Conservation (phyloP, 2,329 filamentous ascomycete species). For the Botrytis deweyae region DNA sequence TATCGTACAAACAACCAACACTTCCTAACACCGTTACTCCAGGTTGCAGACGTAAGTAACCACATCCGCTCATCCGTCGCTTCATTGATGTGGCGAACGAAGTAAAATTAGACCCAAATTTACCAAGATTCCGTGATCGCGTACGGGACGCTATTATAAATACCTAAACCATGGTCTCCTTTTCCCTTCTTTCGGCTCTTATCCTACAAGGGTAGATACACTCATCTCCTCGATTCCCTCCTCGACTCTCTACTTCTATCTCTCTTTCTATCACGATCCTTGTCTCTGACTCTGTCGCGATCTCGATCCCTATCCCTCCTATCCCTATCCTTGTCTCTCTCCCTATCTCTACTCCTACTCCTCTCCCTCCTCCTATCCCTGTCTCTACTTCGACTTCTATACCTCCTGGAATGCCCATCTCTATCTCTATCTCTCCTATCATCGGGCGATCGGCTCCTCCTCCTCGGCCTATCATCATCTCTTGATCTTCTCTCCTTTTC, state of each 20-base stretch:
- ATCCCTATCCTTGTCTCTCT: slow-evolving; percentile 14
- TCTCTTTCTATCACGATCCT: slow-evolving; percentile 30
- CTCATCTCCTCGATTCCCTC: slow-evolving; percentile 27
- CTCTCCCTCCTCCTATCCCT: slow-evolving; percentile 25
- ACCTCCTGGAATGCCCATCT: slow-evolving; percentile 22
- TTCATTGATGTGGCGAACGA: not conserved
- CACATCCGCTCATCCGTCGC: not conserved
- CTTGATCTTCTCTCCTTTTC: slow-evolving; percentile 25
- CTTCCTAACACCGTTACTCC: not conserved
- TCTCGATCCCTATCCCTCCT: slow-evolving; percentile 5
- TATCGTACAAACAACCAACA: not conserved
- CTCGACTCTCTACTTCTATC: slow-evolving; percentile 30
- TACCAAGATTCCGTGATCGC: too few relatives aligned
- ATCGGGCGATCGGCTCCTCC: slow-evolving; percentile 24
- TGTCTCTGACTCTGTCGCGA: slow-evolving; percentile 11
- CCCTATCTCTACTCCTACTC: slow-evolving; percentile 21
- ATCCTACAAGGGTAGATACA: not conserved
- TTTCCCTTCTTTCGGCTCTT: not conserved
- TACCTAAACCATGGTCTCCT: not conserved
- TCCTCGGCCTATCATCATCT: slow-evolving; percentile 25
- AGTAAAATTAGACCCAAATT: not conserved
- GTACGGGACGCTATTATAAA: not conserved
- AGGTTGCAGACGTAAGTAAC: not conserved
- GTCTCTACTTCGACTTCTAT: slow-evolving; percentile 29
- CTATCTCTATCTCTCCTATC: slow-evolving; percentile 20